Conservation (phyloP, 257 asterid species). For the Scutellaria baicalensis region DNA sequence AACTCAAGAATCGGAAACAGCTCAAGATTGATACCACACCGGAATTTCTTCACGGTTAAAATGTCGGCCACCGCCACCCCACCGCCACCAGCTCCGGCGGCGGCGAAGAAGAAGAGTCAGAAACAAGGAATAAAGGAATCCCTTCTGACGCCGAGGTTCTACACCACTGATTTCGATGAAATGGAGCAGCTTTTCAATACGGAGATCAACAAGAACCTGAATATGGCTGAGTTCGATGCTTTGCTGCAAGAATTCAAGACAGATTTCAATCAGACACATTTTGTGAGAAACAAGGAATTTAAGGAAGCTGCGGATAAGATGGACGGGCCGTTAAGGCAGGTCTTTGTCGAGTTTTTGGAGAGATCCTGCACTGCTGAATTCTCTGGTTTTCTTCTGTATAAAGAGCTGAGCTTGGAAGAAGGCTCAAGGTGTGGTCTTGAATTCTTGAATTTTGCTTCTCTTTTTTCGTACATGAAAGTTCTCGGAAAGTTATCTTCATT, state of each 20-base stretch:
- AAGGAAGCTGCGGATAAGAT: slow-evolving; percentile 90
- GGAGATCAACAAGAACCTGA: slow-evolving; percentile 81
- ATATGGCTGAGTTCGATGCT: slow-evolving; percentile 80
- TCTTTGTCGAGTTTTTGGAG: slow-evolving; percentile 87
- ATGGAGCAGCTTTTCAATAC: slow-evolving; percentile 97
- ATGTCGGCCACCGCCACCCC: slow-evolving; percentile 55
- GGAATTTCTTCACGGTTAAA: slow-evolving; percentile 27
- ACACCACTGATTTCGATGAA: slow-evolving; percentile 92
- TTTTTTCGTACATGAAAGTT: background rate
- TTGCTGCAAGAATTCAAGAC: slow-evolving; percentile 96
- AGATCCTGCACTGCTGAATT: slow-evolving; percentile 97
- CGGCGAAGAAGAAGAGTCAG: slow-evolving; percentile 32
- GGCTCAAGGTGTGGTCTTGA: slow-evolving; percentile 58
- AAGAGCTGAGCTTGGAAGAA: slow-evolving; percentile 94
- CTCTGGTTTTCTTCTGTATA: slow-evolving; percentile 94
- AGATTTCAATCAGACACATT: slow-evolving; percentile 97
- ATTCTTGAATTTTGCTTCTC: background rate
- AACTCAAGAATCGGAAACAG: slow-evolving; percentile 19
- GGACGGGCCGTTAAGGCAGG: slow-evolving; percentile 72
- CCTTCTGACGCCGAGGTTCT: slow-evolving; percentile 73
- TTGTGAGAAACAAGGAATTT: slow-evolving; percentile 83
- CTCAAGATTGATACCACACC: slow-evolving; percentile 3
- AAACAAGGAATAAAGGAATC: slow-evolving; percentile 69
- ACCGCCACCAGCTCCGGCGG: slow-evolving; percentile 21
- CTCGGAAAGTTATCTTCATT: background rate